Evolutionary conservation across 2,329 filamentous ascomycete genomes (phyloP), one percentile per base, ranked within the genome.

Genomic region (Ceratocystis ficicola): DNA sequence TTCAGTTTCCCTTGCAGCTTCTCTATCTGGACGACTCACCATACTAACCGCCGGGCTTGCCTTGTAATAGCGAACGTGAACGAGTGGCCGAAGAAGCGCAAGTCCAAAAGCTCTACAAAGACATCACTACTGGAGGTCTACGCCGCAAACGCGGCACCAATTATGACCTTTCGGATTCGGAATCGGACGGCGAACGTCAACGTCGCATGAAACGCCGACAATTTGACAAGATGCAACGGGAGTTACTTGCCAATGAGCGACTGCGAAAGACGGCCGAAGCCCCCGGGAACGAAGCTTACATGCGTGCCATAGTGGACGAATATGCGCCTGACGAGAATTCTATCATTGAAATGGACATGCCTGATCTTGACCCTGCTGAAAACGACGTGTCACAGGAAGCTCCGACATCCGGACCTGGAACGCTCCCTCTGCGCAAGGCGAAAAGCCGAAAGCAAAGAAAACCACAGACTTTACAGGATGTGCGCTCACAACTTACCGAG

Each of bases 261-360:
- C 85, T 99, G 70, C 90, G 88, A 73, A 92, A 93, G 75, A 90
- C 97, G 69, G 91, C 90, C 44, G 86, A 90, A 73, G 91, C 95
- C 71, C 89, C 89, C 1, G 92, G 93, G 73, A 93, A 91, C 73
- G 83, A 88, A 68, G 94, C 94, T 0, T 99, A 99, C 77, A 81
- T 99, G 70, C 86, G 86, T 69, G 90, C 90, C 5, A 89, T 99
- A 64, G 91, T 96, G 71, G 92, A 96, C 72, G 83, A 83, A 62
- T 88, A 86, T 67, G 80, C 81, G 71, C 88, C 89, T 59, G 86
- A 94, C 65, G 87, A 90, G 65, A 83, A 88, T 74, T 88, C 92
- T 70, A 87, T 95, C 71, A 76, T 90, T 7, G 83, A 86, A 57
- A 79, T 83, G 50, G 69, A 59, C 55, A 59, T 36, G 55, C 55